Evolutionary conservation across 2,329 filamentous ascomycete genomes (phyloP), one percentile per base, ranked within the genome.

Genomic region (Fusarium miscanthi): DNA sequence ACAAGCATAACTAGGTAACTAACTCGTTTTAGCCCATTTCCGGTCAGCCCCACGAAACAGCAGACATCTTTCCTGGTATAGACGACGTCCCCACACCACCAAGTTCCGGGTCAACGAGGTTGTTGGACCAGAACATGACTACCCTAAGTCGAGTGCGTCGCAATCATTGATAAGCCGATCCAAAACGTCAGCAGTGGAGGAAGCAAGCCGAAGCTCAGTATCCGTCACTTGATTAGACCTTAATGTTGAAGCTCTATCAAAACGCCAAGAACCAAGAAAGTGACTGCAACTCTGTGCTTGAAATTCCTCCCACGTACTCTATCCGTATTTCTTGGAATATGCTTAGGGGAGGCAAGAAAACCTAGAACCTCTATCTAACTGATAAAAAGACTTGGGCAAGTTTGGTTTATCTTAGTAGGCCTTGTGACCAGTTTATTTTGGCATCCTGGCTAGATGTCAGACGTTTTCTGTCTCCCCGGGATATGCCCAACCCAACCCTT

Each of bases 1-100:
- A 37, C 30, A 46, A 38, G 30, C 31, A 30, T 5, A 31, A 38
- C 48, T 25, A n/a, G n/a, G n/a, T n/a, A 37, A 33, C 30, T 45
- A 49, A 52, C 31, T 25, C 38, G 41, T 27, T 45, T 38, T 59
- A 75, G 74, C 53, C 60, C 49, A 51, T 58, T 19, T 70, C 49
- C 14, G 3, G 6, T 33, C 33, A 16, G 33, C 6, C 16, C 13
- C 13, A 33, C 33, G 33, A 33, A 8, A 33, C 3, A 19, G 27
- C 12, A 14, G 3, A 23, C 10, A 23, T 17, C 30, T 33, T 12
- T 23, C 21, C 23, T 23, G 30, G 46, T 16, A 23, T 23, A 23
- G 16, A 49, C 46, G 21, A 10, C 17, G 30, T 8, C 8, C 21
- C 21, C 30, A 19, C 8, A 17, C 17, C 46, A 17, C n/a, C 16